These are phyloP conservation scores for Eucalyptus cloeziana DNA, from an alignment of 345 rosid genomes.

Conservation along the genomic window DNA sequence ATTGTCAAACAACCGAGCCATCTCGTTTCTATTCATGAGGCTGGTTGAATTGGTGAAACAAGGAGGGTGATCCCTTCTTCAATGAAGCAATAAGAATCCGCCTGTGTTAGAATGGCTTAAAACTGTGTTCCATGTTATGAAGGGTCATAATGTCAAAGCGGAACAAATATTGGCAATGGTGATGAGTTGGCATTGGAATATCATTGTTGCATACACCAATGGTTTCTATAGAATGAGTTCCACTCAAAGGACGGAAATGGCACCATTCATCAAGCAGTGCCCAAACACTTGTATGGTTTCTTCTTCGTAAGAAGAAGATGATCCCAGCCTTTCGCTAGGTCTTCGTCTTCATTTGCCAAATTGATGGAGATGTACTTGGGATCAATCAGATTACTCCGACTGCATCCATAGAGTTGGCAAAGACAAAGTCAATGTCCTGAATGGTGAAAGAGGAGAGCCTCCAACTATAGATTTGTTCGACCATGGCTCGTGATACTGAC, in stretches of 20 bases:
- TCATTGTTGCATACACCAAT: neutral
- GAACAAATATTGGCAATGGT: neutral
- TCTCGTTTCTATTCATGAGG: neutral
- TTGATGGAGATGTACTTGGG: neutral
- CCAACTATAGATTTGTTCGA: neutral
- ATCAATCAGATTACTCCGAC: neutral
- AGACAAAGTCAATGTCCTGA: neutral
- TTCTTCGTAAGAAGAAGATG: neutral
- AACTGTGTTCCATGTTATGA: neutral
- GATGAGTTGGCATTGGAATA: neutral
- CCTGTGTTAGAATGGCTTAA: neutral
- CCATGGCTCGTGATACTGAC: neutral
- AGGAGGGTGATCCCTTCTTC: neutral
- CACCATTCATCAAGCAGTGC: neutral
- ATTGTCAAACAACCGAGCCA: neutral
- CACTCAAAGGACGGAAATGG: neutral
- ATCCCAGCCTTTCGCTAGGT: neutral
- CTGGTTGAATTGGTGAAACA: neutral
- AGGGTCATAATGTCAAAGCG: neutral
- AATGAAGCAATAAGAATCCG: neutral
- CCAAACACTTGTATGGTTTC: neutral
- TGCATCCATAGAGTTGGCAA: neutral
- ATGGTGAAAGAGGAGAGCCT: neutral
- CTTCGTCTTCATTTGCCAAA: neutral
- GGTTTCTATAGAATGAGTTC: neutral